Evolutionary conservation across 495 filamentous ascomycete genomes (phyloP).

Genomic region (Parathielavia hyrcaniae): DNA sequence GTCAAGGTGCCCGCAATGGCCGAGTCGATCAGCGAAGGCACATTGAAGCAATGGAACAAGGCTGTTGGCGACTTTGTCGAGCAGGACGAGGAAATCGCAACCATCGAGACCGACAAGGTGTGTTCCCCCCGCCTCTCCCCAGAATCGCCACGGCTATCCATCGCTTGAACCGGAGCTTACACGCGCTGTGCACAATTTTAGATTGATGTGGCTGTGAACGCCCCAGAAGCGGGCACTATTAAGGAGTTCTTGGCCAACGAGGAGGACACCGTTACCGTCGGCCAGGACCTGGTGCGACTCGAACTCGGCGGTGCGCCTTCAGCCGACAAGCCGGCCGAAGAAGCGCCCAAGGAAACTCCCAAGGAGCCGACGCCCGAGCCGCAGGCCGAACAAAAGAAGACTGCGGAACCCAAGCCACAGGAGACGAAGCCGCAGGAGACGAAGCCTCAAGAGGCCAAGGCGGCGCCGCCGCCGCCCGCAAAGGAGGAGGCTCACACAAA

Average conservation of each 20-base stretch:
- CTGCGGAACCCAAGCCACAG: constrained; percentile 38
- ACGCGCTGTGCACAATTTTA: constrained; percentile 30
- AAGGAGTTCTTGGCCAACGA: constrained; percentile 90
- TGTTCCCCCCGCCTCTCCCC: constrained; percentile 7
- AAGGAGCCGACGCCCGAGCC: constrained; percentile 49
- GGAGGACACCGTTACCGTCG: constrained; percentile 92
- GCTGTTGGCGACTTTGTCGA: constrained; percentile 92
- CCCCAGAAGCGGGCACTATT: constrained; percentile 82
- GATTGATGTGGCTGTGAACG: constrained; percentile 96
- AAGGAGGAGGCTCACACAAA: constrained; percentile 29
- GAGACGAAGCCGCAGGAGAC: constrained; percentile 34
- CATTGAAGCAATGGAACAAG: constrained; percentile 92
- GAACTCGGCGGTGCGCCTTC: constrained; percentile 65
- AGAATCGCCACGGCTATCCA: no score
- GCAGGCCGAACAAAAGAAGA: constrained; percentile 51
- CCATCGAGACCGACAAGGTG: constrained; percentile 99
- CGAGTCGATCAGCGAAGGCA: constrained; percentile 97
- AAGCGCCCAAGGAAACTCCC: constrained; percentile 55
- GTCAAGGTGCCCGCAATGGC: constrained; percentile 98
- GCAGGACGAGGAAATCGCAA: constrained; percentile 95
- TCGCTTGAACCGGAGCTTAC: constrained; percentile 1
- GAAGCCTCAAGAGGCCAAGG: constrained; percentile 33
- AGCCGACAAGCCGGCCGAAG: constrained; percentile 44
- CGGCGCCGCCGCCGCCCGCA: constrained; percentile 31
- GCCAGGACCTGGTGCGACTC: constrained; percentile 80